Evolutionary conservation across 139 green algal genomes (phyloP).

Genomic region (Chlorella sp.): DNA sequence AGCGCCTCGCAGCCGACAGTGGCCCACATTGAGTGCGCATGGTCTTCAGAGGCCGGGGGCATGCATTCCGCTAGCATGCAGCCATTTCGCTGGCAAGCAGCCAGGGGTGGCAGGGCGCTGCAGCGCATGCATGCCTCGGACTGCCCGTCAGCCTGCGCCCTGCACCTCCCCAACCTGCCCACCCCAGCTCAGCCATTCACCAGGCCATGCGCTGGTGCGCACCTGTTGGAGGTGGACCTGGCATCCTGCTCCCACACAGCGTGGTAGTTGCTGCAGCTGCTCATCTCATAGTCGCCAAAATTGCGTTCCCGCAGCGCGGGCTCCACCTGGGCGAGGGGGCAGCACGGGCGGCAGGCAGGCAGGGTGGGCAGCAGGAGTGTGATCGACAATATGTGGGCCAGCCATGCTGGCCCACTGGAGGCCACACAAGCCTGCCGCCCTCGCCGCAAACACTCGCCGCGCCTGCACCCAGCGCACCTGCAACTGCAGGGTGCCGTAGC

Average conservation of each 20-base stretch:
- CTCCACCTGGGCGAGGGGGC: slow-evolving; percentile 29
- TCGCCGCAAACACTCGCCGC: too few relatives aligned
- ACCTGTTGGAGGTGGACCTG: neutral
- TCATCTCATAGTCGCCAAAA: slow-evolving; percentile 60
- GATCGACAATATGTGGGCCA: neutral
- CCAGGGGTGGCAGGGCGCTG: too few relatives aligned
- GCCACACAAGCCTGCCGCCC: neutral
- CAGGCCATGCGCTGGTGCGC: too few relatives aligned
- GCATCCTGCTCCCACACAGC: slow-evolving; percentile 57
- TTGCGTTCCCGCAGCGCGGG: slow-evolving; percentile 55
- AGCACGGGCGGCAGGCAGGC: neutral
- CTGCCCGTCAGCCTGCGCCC: neutral
- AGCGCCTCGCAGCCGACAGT: too few relatives aligned
- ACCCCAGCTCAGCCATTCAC: neutral
- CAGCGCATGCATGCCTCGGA: too few relatives aligned
- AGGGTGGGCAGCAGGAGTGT: neutral
- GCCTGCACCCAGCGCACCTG: slow-evolving; percentile 31
- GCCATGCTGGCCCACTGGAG: neutral
- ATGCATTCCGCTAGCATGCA: too few relatives aligned
- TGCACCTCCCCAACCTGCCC: neutral
- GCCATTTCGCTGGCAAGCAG: too few relatives aligned
- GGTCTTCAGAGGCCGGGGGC: too few relatives aligned
- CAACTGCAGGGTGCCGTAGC: neutral
- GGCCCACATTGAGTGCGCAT: too few relatives aligned
- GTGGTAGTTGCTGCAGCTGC: slow-evolving; percentile 49